Conservation (phyloP, 768 basidiomycete species). For the Tubosaeta brunneosetosa region DNA sequence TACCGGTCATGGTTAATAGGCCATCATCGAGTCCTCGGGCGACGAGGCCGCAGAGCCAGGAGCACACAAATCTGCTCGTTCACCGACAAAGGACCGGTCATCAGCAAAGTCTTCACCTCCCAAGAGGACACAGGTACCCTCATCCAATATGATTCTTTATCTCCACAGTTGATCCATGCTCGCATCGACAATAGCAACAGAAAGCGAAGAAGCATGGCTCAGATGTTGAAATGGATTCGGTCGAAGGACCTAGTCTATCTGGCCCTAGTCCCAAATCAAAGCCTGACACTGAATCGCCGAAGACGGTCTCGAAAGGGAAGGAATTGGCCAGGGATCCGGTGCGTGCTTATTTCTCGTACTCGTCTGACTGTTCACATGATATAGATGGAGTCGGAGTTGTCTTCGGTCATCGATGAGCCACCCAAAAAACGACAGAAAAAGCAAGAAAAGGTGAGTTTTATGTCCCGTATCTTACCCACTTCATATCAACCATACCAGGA, state of each 20-base stretch:
- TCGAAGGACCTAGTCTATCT: slow-evolving; percentile 9
- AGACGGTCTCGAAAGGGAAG: slow-evolving; percentile 10
- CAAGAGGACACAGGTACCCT: slow-evolving; percentile 13
- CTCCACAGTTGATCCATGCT: not conserved
- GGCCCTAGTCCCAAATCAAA: slow-evolving; percentile 6
- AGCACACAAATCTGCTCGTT: not conserved
- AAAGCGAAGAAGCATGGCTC: slow-evolving; percentile 3
- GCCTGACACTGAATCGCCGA: not conserved
- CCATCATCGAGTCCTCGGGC: slow-evolving; percentile 27
- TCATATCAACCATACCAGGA: slow-evolving; percentile 9
- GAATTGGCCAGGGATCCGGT: slow-evolving; percentile 16
- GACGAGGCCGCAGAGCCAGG: slow-evolving; percentile 19
- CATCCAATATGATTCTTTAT: not conserved
- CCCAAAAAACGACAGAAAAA: slow-evolving; percentile 42
- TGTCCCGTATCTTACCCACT: not conserved
- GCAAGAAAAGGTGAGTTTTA: slow-evolving; percentile 25
- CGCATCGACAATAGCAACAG: not conserved
- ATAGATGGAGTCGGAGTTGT: slow-evolving; percentile 45
- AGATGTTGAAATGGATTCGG: slow-evolving; percentile 3
- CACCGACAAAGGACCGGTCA: slow-evolving; percentile 8
- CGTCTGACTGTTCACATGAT: slow-evolving; percentile 19
- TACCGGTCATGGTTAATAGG: slow-evolving; percentile 7
- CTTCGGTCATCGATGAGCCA: slow-evolving; percentile 52
- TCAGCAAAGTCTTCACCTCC: slow-evolving; percentile 2
- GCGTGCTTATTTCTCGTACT: slow-evolving; percentile 1